These are phyloP conservation scores for Ustilago crameri DNA, from an alignment of 1,284 basidiomycete genomes.

Conservation along the genomic window DNA sequence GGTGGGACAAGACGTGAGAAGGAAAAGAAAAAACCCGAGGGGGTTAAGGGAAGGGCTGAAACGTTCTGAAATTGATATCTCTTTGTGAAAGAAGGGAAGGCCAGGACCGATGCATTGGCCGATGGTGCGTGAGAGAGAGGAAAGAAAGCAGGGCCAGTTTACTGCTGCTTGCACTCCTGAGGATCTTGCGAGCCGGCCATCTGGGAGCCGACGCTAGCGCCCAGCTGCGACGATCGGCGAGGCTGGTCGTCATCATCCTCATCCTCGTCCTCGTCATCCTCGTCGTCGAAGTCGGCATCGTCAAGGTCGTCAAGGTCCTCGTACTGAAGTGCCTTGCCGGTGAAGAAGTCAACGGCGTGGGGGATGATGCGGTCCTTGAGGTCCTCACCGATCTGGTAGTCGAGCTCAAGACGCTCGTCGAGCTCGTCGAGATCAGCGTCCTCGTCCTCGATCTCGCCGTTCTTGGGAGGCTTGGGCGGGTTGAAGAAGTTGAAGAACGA, in stretches of 20 bases:
- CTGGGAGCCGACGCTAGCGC: slow-evolving; percentile 48
- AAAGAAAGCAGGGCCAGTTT: not conserved
- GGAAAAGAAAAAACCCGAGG: no score
- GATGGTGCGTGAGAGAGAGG: no score
- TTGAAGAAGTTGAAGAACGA: slow-evolving; percentile 69
- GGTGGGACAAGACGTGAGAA: no score
- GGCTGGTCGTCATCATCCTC: slow-evolving; percentile 66
- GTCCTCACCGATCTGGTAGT: slow-evolving; percentile 98
- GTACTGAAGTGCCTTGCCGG: slow-evolving; percentile 92
- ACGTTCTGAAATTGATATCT: no score
- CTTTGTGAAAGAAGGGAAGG: no score
- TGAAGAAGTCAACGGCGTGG: slow-evolving; percentile 86
- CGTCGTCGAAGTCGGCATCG: slow-evolving; percentile 72
- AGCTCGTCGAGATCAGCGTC: slow-evolving; percentile 70
- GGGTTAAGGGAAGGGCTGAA: no score
- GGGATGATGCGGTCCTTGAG: slow-evolving; percentile 97
- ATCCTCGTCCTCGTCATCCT: slow-evolving; percentile 65
- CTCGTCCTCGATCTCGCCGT: slow-evolving; percentile 58
- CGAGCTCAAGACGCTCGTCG: slow-evolving; percentile 89
- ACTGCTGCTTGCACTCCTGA: slow-evolving; percentile 67
- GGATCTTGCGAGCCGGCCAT: slow-evolving; percentile 59
- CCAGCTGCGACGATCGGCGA: slow-evolving; percentile 48
- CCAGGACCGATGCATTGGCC: no score
- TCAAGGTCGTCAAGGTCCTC: slow-evolving; percentile 74
- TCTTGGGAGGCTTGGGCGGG: slow-evolving; percentile 65